Conservation (phyloP, 1,139 yeast genomes). For the Dujonia santamariae region DNA sequence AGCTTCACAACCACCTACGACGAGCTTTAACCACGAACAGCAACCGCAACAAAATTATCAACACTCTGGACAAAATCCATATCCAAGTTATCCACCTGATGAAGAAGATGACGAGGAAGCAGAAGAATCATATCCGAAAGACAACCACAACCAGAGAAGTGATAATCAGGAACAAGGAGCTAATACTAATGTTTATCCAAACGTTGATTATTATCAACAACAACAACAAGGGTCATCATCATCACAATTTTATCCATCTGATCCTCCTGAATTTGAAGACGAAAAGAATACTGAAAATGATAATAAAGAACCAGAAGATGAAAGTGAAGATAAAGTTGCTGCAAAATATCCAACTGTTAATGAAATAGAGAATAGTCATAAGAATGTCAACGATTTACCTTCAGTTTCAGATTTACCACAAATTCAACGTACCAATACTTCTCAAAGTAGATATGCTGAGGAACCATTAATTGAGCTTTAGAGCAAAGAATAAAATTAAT, state of each 20-base stretch:
- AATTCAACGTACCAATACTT: neutral
- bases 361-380: slow-evolving; percentile 12
- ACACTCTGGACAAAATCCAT: neutral
- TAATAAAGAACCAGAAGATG: slow-evolving; percentile 14
- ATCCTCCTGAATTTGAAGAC: slow-evolving; percentile 1
- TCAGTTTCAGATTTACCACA: slow-evolving; percentile 2
- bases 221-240: neutral
- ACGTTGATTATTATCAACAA: slow-evolving; percentile 3
- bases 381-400: slow-evolving; percentile 4
- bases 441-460: slow-evolving; percentile 4
- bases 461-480: slow-evolving; percentile 9
- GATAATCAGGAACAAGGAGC: neutral
- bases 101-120: neutral
- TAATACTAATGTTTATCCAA: slow-evolving; percentile 2
- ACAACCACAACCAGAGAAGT: slow-evolving; percentile 2
- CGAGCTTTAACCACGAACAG: neutral
- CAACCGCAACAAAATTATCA: neutral
- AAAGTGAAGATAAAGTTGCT: slow-evolving; percentile 11
- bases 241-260: slow-evolving; percentile 5
- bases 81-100: slow-evolving; percentile 1
- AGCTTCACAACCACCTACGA: neutral
- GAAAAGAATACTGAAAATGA: neutral
- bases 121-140: slow-evolving; percentile 3
- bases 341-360: slow-evolving; percentile 20
- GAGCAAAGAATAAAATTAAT: too few relatives aligned